These are phyloP conservation scores for Pholiota molesta DNA, from an alignment of 768 basidiomycete species.

Conservation along the genomic window DNA sequence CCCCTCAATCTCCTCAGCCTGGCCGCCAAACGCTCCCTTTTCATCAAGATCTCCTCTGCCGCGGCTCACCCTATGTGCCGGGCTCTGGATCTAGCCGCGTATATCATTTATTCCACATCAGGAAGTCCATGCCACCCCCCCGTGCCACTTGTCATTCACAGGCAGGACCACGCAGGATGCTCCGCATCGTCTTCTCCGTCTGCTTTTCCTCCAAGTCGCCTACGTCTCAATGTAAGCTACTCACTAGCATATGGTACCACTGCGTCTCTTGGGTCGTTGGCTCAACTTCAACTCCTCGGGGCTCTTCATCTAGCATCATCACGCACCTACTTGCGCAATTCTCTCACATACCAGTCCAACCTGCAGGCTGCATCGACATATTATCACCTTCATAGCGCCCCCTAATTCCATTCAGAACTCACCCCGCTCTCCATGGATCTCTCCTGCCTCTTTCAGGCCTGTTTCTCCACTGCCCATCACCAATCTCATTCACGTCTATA, in stretches of 20 bases:
- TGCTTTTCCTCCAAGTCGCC: not conserved
- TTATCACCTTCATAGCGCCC: conserved; percentile 8
- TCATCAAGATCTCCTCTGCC: not conserved
- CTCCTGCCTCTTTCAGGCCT: conserved; percentile 7
- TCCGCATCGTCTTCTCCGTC: not conserved
- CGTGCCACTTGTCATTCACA: not conserved
- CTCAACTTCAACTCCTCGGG: not conserved
- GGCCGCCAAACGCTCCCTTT: not conserved
- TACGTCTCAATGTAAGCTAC: not conserved
- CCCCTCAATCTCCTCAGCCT: not conserved
- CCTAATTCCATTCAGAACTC: conserved; percentile 10
- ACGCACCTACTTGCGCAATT: not conserved
- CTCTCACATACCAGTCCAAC: not conserved
- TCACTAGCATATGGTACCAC: not conserved
- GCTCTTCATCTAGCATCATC: not conserved
- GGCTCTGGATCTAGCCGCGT: not conserved
- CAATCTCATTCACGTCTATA: not conserved
- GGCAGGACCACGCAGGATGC: not conserved
- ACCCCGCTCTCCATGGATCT: conserved; percentile 17
- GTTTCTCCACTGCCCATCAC: not conserved
- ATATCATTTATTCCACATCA: not conserved
- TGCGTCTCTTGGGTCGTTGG: not conserved
- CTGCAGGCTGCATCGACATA: not conserved
- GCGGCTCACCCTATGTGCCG: conserved; percentile 2
- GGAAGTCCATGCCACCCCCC: not conserved